A percentile compares a stretch with the other conserved stretches of the same genome.
These are phyloP conservation scores for Sugiyamaella neomexicana DNA, from an alignment of 1,139 yeast genomes.

Conservation along the genomic window DNA sequence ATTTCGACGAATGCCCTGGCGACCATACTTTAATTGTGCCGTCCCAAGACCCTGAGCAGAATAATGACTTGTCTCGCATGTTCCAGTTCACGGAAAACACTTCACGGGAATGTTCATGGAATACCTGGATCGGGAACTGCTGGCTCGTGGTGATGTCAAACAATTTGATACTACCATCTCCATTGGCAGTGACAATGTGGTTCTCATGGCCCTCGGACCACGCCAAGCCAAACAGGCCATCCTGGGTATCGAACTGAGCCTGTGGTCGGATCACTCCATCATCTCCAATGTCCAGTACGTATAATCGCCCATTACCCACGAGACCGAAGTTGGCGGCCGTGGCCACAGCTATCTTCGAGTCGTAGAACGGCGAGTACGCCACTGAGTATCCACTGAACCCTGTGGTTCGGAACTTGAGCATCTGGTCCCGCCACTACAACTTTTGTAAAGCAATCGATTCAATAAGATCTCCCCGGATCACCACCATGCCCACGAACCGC, in stretches of 20 bases:
- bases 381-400: constrained; percentile 89
- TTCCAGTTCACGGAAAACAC: constrained; percentile 92
- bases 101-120: constrained; percentile 80
- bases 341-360: constrained; percentile 86
- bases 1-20: constrained; percentile 55
- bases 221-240: constrained; percentile 81
- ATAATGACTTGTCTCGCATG: constrained; percentile 66
- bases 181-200: constrained; percentile 78
- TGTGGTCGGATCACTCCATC: constrained; percentile 61
- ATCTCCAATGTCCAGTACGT: constrained; percentile 63
- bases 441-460: constrained; percentile 31
- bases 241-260: constrained; percentile 81
- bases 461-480: constrained; percentile 38
- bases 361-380: constrained; percentile 88
- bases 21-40: constrained; percentile 77
- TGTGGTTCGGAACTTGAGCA: constrained; percentile 73
- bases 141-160: constrained; percentile 65
- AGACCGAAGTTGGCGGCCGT: constrained; percentile 90
- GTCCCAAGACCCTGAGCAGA: constrained; percentile 89
- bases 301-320: constrained; percentile 88
- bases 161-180: constrained; percentile 84
- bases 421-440: constrained; percentile 38
- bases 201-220: constrained; percentile 93
- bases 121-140: constrained; percentile 53
- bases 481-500: constrained; percentile 40